A percentile compares a stretch with the other conserved stretches of the same genome.
These are phyloP conservation scores for Pyrenochaeta sp. DNA, from an alignment of 2,329 filamentous ascomycete species.

Conservation along the genomic window DNA sequence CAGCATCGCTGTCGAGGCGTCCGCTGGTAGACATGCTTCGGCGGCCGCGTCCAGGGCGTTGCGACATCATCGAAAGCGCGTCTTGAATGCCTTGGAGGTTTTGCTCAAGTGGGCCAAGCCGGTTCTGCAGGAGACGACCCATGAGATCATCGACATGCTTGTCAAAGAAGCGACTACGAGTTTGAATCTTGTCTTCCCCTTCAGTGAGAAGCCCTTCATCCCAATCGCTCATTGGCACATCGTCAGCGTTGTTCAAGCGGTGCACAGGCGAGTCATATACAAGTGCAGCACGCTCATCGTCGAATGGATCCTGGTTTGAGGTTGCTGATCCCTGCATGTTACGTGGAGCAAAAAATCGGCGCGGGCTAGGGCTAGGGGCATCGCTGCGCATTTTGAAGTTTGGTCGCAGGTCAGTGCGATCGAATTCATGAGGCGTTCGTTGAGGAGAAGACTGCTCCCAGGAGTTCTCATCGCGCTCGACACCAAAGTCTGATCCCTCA, in stretches of 20 bases:
- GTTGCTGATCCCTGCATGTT: conserved; percentile 45
- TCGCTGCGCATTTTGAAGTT: conserved; percentile 67
- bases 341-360: conserved; percentile 53
- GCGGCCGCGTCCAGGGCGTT: conserved; percentile 60
- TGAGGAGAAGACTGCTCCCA: conserved; percentile 48
- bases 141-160: conserved; percentile 88
- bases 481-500: conserved; percentile 75
- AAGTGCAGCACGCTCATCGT: conserved; percentile 67
- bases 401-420: conserved; percentile 41
- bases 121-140: conserved; percentile 76
- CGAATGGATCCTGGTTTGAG: conserved; percentile 63
- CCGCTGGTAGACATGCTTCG: conserved; percentile 74
- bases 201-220: conserved; percentile 83
- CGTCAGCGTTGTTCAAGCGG: conserved; percentile 69
- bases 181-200: conserved; percentile 78
- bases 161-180: conserved; percentile 88
- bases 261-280: conserved; percentile 67
- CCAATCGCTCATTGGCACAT: conserved; percentile 86
- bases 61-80: conserved; percentile 67
- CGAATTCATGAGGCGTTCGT: conserved; percentile 45
- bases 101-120: conserved; percentile 82
- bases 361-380: conserved; percentile 76
- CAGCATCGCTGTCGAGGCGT: conserved; percentile 83
- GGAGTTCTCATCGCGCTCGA: conserved; percentile 68
- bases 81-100: conserved; percentile 79